Evolutionary conservation across 2,329 filamentous ascomycete species (phyloP).

Genomic region (Paecilomyces variotii): DNA sequence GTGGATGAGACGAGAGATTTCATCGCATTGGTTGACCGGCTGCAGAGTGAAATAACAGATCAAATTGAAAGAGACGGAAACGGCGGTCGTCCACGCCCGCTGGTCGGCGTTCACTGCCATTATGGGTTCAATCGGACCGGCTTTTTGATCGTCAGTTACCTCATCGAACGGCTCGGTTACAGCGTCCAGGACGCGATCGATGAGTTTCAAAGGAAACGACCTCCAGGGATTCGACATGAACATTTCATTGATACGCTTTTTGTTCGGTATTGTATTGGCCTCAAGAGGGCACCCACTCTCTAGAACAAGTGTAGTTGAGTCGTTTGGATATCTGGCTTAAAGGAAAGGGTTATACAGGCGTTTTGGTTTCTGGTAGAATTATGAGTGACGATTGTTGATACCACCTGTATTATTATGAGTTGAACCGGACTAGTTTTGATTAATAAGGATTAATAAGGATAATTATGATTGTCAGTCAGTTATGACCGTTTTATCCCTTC

Average conservation of each 20-base stretch:
- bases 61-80: conserved; percentile 39
- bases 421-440: neutral
- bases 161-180: conserved; percentile 73
- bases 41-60: conserved; percentile 49
- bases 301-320: conserved; percentile 6
- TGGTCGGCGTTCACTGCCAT: conserved; percentile 85
- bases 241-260: conserved; percentile 82
- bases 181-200: conserved; percentile 69
- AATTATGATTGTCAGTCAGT: neutral
- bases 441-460: neutral
- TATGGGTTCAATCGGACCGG: conserved; percentile 94
- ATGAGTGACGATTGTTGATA: conserved; percentile 2
- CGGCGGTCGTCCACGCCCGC: conserved; percentile 24
- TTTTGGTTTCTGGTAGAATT: conserved; percentile 5
- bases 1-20: conserved; percentile 54
- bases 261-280: conserved; percentile 60
- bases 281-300: conserved; percentile 37
- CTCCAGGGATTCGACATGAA: conserved; percentile 79
- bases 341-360: conserved; percentile 4
- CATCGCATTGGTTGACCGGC: conserved; percentile 50
- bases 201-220: conserved; percentile 62
- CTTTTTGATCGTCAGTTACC: conserved; percentile 80
- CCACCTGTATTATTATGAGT: conserved; percentile 1
- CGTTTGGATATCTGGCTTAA: neutral
- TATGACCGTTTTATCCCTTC: too few species aligned